Conservation (phyloP, 2,329 filamentous ascomycete species). For the Scytalidium lignicola region DNA sequence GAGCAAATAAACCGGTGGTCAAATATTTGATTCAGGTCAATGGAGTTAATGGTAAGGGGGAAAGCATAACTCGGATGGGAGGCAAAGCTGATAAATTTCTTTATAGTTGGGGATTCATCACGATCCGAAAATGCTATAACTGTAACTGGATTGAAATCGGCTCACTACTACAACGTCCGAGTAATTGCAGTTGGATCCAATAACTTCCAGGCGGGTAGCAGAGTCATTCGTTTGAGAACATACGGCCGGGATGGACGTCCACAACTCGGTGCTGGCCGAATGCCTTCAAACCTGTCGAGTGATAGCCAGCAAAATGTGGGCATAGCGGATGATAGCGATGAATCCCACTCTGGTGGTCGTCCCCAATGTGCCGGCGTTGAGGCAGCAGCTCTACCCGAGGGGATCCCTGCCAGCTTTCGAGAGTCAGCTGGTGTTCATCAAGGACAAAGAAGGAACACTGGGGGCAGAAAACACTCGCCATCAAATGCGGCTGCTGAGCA, state of each 20-base stretch:
- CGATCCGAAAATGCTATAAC: constrained; percentile 82
- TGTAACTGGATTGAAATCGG: constrained; percentile 79
- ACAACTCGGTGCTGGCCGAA: constrained; percentile 49
- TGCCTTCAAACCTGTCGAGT: constrained; percentile 51
- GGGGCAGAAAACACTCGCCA: constrained; percentile 72
- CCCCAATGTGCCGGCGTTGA: constrained; percentile 54
- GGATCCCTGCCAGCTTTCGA: constrained; percentile 54
- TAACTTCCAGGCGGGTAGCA: constrained; percentile 88
- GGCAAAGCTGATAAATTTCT: constrained; percentile 13
- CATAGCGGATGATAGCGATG: constrained; percentile 41
- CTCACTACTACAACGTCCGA: constrained; percentile 87
- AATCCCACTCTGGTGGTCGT: constrained; percentile 29
- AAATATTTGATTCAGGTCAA: constrained; percentile 94
- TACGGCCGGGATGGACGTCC: constrained; percentile 59
- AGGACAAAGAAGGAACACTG: constrained; percentile 57
- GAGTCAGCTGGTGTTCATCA: constrained; percentile 56
- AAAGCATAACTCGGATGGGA: constrained; percentile 1
- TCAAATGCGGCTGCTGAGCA: constrained; percentile 43
- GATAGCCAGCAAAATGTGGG: constrained; percentile 42
- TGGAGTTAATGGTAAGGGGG: constrained; percentile 71
- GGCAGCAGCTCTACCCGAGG: constrained; percentile 56
- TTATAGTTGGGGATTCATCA: constrained; percentile 74
- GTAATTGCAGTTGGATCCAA: constrained; percentile 87
- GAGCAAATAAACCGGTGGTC: constrained; percentile 54
- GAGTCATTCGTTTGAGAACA: constrained; percentile 78